Conservation (phyloP, 345 rosid genomes). For the Dovyalis caffra region DNA sequence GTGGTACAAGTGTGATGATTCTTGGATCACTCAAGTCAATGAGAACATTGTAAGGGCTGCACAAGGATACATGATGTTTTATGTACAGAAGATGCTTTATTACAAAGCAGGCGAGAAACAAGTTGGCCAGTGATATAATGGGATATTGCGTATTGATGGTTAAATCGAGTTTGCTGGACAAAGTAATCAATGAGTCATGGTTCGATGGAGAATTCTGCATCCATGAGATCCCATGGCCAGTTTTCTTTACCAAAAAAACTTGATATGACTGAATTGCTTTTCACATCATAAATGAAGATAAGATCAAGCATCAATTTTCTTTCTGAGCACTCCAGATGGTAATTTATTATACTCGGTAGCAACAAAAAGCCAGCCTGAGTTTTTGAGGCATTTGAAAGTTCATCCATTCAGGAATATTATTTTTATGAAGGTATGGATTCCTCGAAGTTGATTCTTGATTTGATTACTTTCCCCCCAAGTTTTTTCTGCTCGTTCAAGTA, state of each 20-base stretch:
- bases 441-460: conserved; percentile 18
- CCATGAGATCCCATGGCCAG: conserved; percentile 16
- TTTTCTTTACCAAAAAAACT: conserved; percentile 13
- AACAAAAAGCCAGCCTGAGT: conserved; percentile 36
- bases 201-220: not conserved
- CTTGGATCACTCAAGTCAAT: conserved; percentile 88
- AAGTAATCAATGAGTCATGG: not conserved
- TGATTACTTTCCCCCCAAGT: not conserved
- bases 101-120: conserved; percentile 52
- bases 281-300: not conserved
- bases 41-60: conserved; percentile 81
- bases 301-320: not conserved
- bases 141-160: not conserved
- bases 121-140: conserved; percentile 18
- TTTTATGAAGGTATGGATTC: conserved; percentile 25
- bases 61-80: conserved; percentile 86
- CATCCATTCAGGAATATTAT: conserved; percentile 24
- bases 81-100: conserved; percentile 72
- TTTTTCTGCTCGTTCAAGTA: conserved; percentile 18
- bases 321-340: not conserved
- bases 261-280: too few species aligned
- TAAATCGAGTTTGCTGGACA: not conserved
- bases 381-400: conserved; percentile 36
- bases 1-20: conserved; percentile 95
- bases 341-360: conserved; percentile 17